Conservation (phyloP, 179 eudicot genomes). For the Patellifolia procumbens region DNA sequence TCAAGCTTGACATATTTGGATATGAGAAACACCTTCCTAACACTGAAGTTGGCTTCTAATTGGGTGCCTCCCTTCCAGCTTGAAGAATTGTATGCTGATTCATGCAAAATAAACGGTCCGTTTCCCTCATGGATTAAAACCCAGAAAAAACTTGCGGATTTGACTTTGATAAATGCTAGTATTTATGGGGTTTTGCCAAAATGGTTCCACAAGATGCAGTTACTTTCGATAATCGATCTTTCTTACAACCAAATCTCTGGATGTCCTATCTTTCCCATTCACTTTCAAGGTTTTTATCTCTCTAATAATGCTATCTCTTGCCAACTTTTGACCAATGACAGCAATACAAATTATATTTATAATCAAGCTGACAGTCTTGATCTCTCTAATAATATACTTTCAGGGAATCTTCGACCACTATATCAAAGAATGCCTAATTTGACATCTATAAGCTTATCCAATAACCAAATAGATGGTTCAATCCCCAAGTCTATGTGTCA, state of each 20-base stretch:
- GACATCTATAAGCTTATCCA: not conserved
- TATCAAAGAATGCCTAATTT: not conserved
- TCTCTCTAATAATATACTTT: conserved; percentile 13
- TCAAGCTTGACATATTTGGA: not conserved
- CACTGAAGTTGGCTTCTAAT: conserved; percentile 1
- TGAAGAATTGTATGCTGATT: fast-evolving
- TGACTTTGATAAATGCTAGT: not conserved
- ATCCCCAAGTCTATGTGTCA: conserved; percentile 18
- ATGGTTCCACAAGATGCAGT: conserved; percentile 22
- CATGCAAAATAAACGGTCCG: conserved; percentile 1
- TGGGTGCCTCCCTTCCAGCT: conserved; percentile 25
- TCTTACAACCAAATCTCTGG: conserved; percentile 1
- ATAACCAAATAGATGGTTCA: conserved; percentile 11
- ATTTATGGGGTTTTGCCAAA: conserved; percentile 19
- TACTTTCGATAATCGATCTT: fast-evolving
- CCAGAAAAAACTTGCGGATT: not conserved
- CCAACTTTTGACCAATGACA: not conserved
- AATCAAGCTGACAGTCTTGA: fast-evolving
- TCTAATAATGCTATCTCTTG: conserved; percentile 11
- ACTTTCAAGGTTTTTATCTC: not conserved
- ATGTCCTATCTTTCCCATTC: not conserved
- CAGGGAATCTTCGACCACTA: not conserved
- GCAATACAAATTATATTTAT: not conserved
- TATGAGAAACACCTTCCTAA: conserved; percentile 7
- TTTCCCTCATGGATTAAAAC: conserved; percentile 26